Percentiles rank a stretch among this genome's conserved stretches.
Evolutionary conservation across 208 protist species (phyloP).

Genomic region (Trichomonas gallinae): DNA sequence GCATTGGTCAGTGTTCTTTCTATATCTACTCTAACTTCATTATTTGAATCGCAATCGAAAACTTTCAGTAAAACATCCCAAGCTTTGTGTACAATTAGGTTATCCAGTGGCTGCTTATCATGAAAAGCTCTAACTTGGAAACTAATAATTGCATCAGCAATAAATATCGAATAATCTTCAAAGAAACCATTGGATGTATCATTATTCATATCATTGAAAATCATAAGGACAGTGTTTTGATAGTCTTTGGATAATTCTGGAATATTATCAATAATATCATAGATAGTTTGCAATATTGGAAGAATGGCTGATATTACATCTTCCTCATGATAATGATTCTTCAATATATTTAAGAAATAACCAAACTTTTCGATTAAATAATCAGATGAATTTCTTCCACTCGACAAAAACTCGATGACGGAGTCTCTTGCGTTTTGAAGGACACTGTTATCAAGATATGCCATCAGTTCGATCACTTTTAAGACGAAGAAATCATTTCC

Average conservation of each 20-base stretch:
- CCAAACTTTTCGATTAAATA: background rate
- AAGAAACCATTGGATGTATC: background rate
- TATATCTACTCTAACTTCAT: background rate
- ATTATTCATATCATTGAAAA: background rate
- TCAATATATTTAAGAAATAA: background rate
- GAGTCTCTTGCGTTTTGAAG: background rate
- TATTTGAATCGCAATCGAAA: background rate
- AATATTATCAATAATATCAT: background rate
- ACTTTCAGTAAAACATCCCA: background rate
- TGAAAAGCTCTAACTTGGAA: background rate
- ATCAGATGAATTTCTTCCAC: background rate
- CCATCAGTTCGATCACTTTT: background rate
- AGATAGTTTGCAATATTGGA: background rate
- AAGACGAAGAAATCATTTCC: background rate
- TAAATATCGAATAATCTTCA: background rate
- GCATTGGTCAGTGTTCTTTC: background rate
- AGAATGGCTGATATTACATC: background rate
- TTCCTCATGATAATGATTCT: background rate
- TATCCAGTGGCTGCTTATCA: background rate
- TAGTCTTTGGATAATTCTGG: background rate
- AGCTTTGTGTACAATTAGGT: background rate
- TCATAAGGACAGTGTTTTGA: background rate
- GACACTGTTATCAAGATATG: background rate
- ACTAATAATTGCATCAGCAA: background rate
- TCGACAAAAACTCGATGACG: background rate